Base-by-base conservation (phyloP, 192 early-diverging fungal species). In the Lobosporangium transversale region DNA sequence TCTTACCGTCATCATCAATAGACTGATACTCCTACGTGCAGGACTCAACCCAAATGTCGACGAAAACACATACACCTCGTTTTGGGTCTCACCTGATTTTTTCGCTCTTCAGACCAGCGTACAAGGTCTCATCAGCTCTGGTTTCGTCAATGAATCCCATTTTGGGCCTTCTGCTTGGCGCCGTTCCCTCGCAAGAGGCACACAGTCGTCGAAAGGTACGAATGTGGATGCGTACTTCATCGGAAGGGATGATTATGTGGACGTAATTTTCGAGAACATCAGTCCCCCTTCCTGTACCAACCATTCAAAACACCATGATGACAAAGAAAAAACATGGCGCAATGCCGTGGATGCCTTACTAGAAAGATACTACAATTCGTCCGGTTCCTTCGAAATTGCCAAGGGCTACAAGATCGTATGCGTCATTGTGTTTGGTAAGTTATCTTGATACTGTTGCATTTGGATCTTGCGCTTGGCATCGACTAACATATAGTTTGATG, bases 61-160 rank as follows among this genome's bases (percentile, higher is more conserved):
- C 27, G 60, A 62, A 40, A 62, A 62, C 35, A 51, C 35, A 26
- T 51, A 51, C 21, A 51, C 60, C 4, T 62, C 60, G 33, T 62
- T 37, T 62, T 52, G 48, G 49, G 12, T 62, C 35, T 0, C 33
- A 0, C 49, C 60, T 3, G 60, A 62, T 40, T 52, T 37, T 27
- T 0, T 51, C 17, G 60, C 49, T 5, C 24, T 62, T 2, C 60
- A 62, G 20, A 62, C 60, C 8, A 49, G 60, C 0, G 49, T 51
- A 0, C 60, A 1, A 62, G 60, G 60, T 36, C 58, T 50, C 30
- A 61, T 45, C 20, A 45, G 17, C 57, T 30, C 9, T 43, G 58
- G 58, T 15, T 44, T 37, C 33, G 37, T 50, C 33, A 62, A 62
- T 62, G 60, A 51, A 37, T 51, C 35, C 35, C 60, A 61, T 48